Conservation (phyloP, 2,329 filamentous ascomycete species). For the Fusarium pilosicola region DNA sequence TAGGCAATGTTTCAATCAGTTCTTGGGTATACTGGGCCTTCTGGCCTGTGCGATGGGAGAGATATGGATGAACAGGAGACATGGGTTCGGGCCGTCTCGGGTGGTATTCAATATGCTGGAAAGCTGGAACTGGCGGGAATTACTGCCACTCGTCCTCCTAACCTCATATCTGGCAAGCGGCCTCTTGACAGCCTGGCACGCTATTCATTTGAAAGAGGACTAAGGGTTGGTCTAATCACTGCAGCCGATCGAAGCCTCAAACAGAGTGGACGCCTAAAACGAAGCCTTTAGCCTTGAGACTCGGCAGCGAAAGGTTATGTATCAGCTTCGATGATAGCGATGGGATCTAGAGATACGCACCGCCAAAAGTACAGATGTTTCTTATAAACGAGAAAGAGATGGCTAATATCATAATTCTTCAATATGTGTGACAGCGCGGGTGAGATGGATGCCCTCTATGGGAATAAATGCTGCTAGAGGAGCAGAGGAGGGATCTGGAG, state of each 20-base stretch:
- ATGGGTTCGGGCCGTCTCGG: neutral
- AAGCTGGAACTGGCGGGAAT: neutral
- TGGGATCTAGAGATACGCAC: neutral
- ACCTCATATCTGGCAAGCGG: neutral
- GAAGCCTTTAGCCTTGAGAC: neutral
- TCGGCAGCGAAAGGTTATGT: neutral
- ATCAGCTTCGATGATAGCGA: neutral
- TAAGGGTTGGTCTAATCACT: neutral
- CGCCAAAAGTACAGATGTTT: neutral
- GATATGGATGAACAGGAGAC: neutral
- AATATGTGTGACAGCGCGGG: neutral
- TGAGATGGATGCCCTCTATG: neutral
- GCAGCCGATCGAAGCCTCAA: neutral
- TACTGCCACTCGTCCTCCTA: neutral
- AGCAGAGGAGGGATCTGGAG: neutral
- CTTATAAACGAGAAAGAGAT: neutral
- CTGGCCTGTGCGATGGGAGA: neutral
- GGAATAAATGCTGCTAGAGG: neutral
- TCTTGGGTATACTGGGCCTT: neutral
- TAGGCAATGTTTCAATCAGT: slow-evolving; percentile 8
- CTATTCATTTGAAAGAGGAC: neutral
- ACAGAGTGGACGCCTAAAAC: neutral
- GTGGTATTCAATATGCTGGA: neutral
- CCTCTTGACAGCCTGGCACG: neutral
- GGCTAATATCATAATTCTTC: neutral